A percentile compares a stretch with the other conserved stretches of the same genome.
Conservation (phyloP, 371 early-diverging fungal genomes). For the Rhizopus microsporus region DNA sequence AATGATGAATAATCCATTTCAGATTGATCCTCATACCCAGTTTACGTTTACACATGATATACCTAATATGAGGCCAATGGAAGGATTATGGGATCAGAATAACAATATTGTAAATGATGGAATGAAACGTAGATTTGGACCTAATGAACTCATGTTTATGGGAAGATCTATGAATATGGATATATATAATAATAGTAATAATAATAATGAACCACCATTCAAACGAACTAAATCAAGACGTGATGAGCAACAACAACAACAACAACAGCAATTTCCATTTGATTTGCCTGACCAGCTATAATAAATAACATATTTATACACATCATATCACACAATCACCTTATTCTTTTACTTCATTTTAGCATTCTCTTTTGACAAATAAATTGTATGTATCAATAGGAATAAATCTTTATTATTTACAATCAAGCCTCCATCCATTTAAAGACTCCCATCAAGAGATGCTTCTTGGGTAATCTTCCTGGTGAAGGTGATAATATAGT, state of each 20-base stretch:
- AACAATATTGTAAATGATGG: conserved; percentile 15
- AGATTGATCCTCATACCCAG: conserved; percentile 48
- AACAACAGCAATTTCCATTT: too few relatives aligned
- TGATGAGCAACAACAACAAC: conserved; percentile 39
- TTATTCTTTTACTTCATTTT: neutral
- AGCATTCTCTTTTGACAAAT: neutral
- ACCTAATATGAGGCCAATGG: conserved; percentile 11
- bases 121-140: conserved; percentile 31
- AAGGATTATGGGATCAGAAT: conserved; percentile 21
- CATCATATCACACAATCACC: neutral
- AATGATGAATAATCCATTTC: conserved; percentile 30
- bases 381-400: neutral
- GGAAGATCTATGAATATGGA: conserved; percentile 38
- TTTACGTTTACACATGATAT: conserved; percentile 45
- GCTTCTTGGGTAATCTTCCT: conserved; percentile 82
- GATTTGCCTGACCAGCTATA: too few relatives aligned
- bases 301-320: too few relatives aligned
- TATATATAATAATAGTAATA: neutral
- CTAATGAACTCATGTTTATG: conserved; percentile 45
- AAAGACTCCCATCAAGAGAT: conserved; percentile 79
- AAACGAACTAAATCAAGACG: conserved; percentile 42
- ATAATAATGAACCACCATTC: conserved; percentile 36
- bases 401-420: conserved; percentile 6
- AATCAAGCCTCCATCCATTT: conserved; percentile 75
- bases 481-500: conserved; percentile 88